phyloP scores from a whole-genome alignment of 371 early-diverging fungal species.

The Fennellomyces sp. region DNA sequence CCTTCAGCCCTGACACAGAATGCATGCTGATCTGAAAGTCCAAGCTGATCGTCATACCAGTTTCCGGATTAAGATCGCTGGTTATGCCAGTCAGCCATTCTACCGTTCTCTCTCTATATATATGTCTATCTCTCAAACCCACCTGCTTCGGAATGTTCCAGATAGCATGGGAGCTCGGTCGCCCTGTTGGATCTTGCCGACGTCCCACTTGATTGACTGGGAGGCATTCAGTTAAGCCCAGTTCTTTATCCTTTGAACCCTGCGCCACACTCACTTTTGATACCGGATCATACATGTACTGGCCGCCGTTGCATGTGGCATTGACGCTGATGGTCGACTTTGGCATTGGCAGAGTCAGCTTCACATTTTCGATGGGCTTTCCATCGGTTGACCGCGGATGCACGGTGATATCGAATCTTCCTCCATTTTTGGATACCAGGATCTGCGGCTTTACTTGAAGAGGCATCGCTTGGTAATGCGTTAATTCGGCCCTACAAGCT shows the following conservation, averaged over 20 bases:
- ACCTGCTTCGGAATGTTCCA: conserved; percentile 64
- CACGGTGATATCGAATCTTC: conserved; percentile 70
- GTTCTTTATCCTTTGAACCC: background rate
- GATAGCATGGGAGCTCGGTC: conserved; percentile 66
- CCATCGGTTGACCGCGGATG: conserved; percentile 68
- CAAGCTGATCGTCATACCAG: conserved; percentile 62
- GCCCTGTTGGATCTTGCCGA: conserved; percentile 63
- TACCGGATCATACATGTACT: conserved; percentile 77
- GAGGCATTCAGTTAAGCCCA: background rate
- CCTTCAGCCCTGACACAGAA: conserved; percentile 75
- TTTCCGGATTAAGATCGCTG: conserved; percentile 56
- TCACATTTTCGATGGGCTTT: conserved; percentile 69
- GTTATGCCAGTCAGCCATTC: background rate
- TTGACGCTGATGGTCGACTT: conserved; percentile 58
- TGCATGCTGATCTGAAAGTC: conserved; percentile 78
- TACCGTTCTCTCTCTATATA: background rate
- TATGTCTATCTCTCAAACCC: background rate
- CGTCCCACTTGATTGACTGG: conserved; percentile 67
- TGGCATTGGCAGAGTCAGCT: conserved; percentile 66
- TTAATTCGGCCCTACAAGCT: conserved; percentile 55
- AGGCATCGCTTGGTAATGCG: conserved; percentile 64
- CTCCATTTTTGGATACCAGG: conserved; percentile 51
- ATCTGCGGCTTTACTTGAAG: conserved; percentile 70
- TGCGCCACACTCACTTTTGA: conserved; percentile 50
- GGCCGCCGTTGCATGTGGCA: conserved; percentile 68